A percentile compares a stretch with the other conserved stretches of the same genome.
These are phyloP conservation scores for Elymus sibiricus DNA, from an alignment of 176 grass and related monocot genomes.

Conservation along the genomic window DNA sequence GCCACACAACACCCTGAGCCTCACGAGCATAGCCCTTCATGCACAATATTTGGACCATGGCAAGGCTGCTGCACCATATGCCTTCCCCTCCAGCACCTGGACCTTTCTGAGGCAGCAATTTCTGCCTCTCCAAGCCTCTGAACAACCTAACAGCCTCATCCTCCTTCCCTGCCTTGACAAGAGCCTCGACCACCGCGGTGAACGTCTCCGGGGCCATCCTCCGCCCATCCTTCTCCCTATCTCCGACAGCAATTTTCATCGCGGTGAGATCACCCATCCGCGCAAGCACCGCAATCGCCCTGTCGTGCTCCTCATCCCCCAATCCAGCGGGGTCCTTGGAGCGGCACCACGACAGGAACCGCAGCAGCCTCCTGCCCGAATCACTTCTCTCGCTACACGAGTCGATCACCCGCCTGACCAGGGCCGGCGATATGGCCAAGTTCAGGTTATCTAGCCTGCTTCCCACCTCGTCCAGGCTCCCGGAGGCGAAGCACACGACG, in stretches of 20 bases:
- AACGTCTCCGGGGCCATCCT: conserved; percentile 51
- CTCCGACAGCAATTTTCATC: conserved; percentile 33
- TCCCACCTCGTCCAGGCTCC: conserved; percentile 60
- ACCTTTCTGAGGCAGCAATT: conserved; percentile 20
- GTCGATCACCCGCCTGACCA: conserved; percentile 36
- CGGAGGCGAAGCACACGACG: conserved; percentile 37
- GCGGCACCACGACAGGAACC: conserved; percentile 64
- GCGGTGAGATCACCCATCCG: conserved; percentile 48
- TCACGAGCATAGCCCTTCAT: conserved; percentile 51
- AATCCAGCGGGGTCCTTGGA: conserved; percentile 11
- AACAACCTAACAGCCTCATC: conserved; percentile 52
- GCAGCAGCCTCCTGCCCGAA: conserved; percentile 39
- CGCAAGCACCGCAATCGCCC: conserved; percentile 36
- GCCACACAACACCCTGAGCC: conserved; percentile 49
- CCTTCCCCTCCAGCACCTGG: conserved; percentile 2
- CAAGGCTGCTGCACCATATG: conserved; percentile 37
- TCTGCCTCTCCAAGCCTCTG: conserved; percentile 38
- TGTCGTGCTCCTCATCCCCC: conserved; percentile 27
- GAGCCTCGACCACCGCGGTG: conserved; percentile 36
- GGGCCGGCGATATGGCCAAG: conserved; percentile 28
- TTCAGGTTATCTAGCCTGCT: conserved; percentile 35
- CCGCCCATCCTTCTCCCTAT: conserved; percentile 33
- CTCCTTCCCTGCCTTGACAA: conserved; percentile 48
- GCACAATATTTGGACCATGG: conserved; percentile 55
- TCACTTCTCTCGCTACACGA: conserved; percentile 23